Evolutionary conservation across 305 asterid genomes (phyloP).

Genomic region (Andrographis paniculata): DNA sequence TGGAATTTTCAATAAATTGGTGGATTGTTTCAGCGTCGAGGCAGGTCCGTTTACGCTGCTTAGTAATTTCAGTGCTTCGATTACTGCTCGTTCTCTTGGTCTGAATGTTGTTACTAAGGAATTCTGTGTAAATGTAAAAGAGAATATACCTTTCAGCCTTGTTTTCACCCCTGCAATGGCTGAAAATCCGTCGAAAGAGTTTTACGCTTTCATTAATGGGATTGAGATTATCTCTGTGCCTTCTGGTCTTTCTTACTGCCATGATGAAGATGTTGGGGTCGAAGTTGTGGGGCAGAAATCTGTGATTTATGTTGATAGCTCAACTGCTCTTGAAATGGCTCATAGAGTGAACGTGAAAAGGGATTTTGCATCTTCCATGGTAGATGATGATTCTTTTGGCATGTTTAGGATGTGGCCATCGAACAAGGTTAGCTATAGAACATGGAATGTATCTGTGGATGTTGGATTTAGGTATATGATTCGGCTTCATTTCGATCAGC

Average conservation of each 20-base stretch:
- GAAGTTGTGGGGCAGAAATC: constrained; percentile 29
- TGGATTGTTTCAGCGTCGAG: constrained; percentile 32
- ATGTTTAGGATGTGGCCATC: constrained; percentile 26
- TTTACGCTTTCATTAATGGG: constrained; percentile 36
- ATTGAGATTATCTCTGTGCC: constrained; percentile 40
- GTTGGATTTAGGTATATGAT: constrained; percentile 44
- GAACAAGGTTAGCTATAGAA: constrained; percentile 9
- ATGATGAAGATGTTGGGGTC: constrained; percentile 27
- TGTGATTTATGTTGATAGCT: constrained; percentile 24
- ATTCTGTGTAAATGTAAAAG: constrained; percentile 21
- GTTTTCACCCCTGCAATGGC: constrained; percentile 22
- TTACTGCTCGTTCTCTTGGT: constrained; percentile 30
- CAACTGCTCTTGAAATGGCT: constrained; percentile 34
- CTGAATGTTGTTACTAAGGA: constrained; percentile 22
- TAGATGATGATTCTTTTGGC: constrained; percentile 17
- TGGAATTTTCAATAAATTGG: constrained; percentile 20
- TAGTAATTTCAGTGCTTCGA: constrained; percentile 34
- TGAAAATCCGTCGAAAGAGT: not conserved
- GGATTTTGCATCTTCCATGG: constrained; percentile 9
- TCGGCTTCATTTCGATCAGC: constrained; percentile 33
- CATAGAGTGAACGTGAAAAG: constrained; percentile 21
- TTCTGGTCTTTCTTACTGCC: constrained; percentile 26
- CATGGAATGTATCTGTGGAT: constrained; percentile 35
- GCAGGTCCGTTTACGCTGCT: constrained; percentile 37
- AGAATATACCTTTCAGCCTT: constrained; percentile 18